Conservation (phyloP, 163 green algal species). For the Picocystis sp. region DNA sequence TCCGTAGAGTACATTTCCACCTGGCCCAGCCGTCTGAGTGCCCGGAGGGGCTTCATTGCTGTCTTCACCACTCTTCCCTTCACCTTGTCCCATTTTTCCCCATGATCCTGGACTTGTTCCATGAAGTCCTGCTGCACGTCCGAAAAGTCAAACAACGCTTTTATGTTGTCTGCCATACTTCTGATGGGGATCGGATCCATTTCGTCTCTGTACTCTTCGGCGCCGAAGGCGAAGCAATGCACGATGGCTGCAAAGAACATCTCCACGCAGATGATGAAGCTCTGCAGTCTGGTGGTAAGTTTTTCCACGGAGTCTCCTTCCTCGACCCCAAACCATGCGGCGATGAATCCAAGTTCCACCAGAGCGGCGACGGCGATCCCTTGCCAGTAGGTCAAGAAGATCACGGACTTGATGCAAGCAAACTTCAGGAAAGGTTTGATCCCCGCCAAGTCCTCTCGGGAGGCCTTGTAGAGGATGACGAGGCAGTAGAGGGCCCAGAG, state of each 20-base stretch:
- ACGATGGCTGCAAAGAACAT: slow-evolving; percentile 72
- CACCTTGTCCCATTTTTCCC: not conserved
- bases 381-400: slow-evolving; percentile 98
- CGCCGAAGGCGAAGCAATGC: slow-evolving; percentile 80
- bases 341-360: slow-evolving; percentile 40
- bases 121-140: not conserved
- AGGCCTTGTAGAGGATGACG: slow-evolving; percentile 88
- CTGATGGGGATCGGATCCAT: too few species aligned
- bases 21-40: too few species aligned
- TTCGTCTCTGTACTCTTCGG: slow-evolving; percentile 44
- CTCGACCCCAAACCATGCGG: slow-evolving; percentile 13
- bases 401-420: slow-evolving; percentile 81
- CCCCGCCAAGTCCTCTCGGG: slow-evolving; percentile 63
- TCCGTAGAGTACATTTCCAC: not conserved
- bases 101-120: slow-evolving; percentile 4
- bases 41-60: not conserved
- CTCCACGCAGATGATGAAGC: slow-evolving; percentile 88
- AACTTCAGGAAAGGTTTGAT: slow-evolving; percentile 95
- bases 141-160: not conserved
- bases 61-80: slow-evolving; percentile 3
- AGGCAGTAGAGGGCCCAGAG: slow-evolving; percentile 79
- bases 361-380: slow-evolving; percentile 49
- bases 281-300: slow-evolving; percentile 57
- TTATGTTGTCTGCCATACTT: too few species aligned
- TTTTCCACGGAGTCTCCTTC: slow-evolving; percentile 36